Evolutionary conservation across 805 yeast species (phyloP).

Genomic region (Torulaspora franciscae): DNA sequence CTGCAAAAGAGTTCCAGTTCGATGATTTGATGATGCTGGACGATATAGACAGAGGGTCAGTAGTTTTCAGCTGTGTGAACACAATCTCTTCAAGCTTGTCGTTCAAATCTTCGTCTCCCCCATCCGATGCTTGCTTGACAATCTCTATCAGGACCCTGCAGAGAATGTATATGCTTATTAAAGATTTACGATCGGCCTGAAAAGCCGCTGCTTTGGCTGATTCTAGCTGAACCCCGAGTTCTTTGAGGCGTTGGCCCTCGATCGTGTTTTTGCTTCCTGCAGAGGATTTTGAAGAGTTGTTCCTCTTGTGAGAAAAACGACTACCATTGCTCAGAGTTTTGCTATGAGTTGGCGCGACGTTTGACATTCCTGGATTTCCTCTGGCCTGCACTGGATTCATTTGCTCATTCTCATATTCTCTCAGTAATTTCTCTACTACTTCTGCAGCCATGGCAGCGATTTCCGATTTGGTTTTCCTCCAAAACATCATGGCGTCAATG

Average conservation of each 20-base stretch:
- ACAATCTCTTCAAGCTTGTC: slow-evolving; percentile 89
- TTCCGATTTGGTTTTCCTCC: slow-evolving; percentile 93
- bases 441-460: slow-evolving; percentile 63
- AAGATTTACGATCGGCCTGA: slow-evolving; percentile 79
- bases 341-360: slow-evolving; percentile 24
- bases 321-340: slow-evolving; percentile 35
- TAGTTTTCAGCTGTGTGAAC: slow-evolving; percentile 79
- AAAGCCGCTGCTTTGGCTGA: slow-evolving; percentile 60
- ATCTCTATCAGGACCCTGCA: slow-evolving; percentile 92
- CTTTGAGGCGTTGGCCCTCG: slow-evolving; percentile 58
- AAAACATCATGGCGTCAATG: slow-evolving; percentile 95
- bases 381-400: slow-evolving; percentile 2
- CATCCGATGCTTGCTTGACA: slow-evolving; percentile 77
- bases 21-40: slow-evolving; percentile 76
- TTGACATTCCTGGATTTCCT: slow-evolving; percentile 5
- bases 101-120: slow-evolving; percentile 71
- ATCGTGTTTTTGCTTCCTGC: slow-evolving; percentile 18
- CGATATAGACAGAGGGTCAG: slow-evolving; percentile 69
- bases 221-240: slow-evolving; percentile 37
- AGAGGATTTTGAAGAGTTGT: slow-evolving; percentile 45
- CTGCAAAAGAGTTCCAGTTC: slow-evolving; percentile 90
- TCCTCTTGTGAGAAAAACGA: slow-evolving; percentile 43
- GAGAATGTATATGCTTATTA: slow-evolving; percentile 79
- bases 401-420: slow-evolving; percentile 33
- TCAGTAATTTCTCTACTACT: slow-evolving; percentile 43